These are phyloP conservation scores for Apiospora saccharicola DNA, from an alignment of 2,329 filamentous ascomycete species.

Conservation along the genomic window DNA sequence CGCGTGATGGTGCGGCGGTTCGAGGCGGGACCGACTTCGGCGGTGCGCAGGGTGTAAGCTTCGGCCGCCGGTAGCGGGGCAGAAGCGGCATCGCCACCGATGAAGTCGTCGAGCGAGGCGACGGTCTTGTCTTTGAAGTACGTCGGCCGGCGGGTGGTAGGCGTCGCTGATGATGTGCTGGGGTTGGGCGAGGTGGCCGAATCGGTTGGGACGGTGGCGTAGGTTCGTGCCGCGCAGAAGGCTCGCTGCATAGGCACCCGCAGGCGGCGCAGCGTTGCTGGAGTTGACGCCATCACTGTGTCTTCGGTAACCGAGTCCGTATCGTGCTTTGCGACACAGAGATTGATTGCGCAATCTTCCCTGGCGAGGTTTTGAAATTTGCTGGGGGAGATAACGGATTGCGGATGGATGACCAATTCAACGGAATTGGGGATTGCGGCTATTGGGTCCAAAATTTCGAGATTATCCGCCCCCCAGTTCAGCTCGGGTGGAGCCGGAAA, in stretches of 20 bases:
- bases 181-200: slow-evolving; percentile 26
- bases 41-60: slow-evolving; percentile 67
- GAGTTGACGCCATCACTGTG: slow-evolving; percentile 37
- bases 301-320: neutral
- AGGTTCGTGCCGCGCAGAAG: slow-evolving; percentile 34
- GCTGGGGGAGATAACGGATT: slow-evolving; percentile 13
- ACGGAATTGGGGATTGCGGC: neutral
- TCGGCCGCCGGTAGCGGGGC: slow-evolving; percentile 58
- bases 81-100: slow-evolving; percentile 44
- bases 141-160: slow-evolving; percentile 48
- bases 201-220: slow-evolving; percentile 41
- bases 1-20: slow-evolving; percentile 73
- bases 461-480: slow-evolving; percentile 5
- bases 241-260: slow-evolving; percentile 40
- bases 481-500: slow-evolving; percentile 20
- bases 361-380: neutral
- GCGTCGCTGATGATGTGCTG: slow-evolving; percentile 25
- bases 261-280: slow-evolving; percentile 38
- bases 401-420: slow-evolving; percentile 14
- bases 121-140: slow-evolving; percentile 68
- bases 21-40: slow-evolving; percentile 69
- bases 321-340: neutral
- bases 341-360: slow-evolving; percentile 7
- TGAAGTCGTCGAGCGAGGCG: slow-evolving; percentile 65
- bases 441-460: slow-evolving; percentile 6